Percentiles rank a stretch among this genome's conserved stretches.
phyloP scores from a whole-genome alignment of 2,329 filamentous ascomycete genomes.

The Blastomyces parvus region DNA sequence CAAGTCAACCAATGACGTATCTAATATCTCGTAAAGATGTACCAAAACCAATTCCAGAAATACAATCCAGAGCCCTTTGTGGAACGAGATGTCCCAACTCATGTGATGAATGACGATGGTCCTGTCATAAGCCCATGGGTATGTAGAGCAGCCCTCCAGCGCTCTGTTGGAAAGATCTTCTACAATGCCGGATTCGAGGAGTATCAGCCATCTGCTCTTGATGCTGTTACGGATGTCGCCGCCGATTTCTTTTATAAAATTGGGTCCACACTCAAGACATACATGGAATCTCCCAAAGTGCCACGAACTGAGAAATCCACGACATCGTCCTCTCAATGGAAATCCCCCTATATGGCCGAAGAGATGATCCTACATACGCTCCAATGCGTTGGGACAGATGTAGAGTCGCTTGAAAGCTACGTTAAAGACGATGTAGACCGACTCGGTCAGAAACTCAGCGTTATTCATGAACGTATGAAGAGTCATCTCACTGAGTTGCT shows the following conservation, averaged over 20 bases:
- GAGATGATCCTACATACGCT: conserved; percentile 82
- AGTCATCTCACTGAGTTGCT: conserved; percentile 84
- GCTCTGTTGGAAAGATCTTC: conserved; percentile 87
- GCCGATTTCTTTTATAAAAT: conserved; percentile 84
- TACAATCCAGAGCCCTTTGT: conserved; percentile 83
- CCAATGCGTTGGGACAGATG: conserved; percentile 70
- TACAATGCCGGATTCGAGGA: conserved; percentile 97
- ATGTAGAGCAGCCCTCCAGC: conserved; percentile 74
- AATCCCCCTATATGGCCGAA: conserved; percentile 66
- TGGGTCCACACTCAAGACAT: conserved; percentile 66
- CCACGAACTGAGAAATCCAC: conserved; percentile 41
- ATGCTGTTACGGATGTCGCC: conserved; percentile 80
- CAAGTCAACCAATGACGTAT: conserved; percentile 9
- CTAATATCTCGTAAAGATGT: conserved; percentile 52
- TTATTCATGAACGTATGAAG: conserved; percentile 92
- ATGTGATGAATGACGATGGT: conserved; percentile 80
- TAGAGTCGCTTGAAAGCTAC: conserved; percentile 74
- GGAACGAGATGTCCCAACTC: conserved; percentile 77
- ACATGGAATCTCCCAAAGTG: conserved; percentile 72
- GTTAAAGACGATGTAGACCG: conserved; percentile 91
- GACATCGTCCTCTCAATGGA: conserved; percentile 37
- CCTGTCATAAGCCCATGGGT: conserved; percentile 77
- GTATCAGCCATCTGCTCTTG: conserved; percentile 86
- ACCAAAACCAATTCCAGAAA: conserved; percentile 96
- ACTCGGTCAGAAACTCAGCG: conserved; percentile 64